These are phyloP conservation scores for Primulina eburnea DNA, from an alignment of 257 asterid species.

Conservation along the genomic window DNA sequence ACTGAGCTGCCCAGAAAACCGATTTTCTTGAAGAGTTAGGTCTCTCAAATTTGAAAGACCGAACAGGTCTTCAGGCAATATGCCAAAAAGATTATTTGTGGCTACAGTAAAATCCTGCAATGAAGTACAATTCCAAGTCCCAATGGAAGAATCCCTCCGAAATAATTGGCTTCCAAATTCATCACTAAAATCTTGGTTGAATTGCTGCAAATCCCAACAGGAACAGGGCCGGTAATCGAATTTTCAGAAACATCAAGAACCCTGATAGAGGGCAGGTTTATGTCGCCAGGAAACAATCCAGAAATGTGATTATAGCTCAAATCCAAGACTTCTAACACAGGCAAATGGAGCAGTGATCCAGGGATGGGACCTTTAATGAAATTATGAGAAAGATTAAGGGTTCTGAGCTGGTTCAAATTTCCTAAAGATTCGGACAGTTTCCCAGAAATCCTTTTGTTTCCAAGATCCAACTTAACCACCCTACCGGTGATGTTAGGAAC, in stretches of 20 bases:
- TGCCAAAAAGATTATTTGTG: slow-evolving; percentile 48
- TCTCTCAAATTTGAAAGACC: slow-evolving; percentile 36
- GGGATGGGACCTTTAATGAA: slow-evolving; percentile 54
- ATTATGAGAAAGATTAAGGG: slow-evolving; percentile 67
- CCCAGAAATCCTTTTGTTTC: slow-evolving; percentile 38
- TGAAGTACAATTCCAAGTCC: slow-evolving; percentile 52
- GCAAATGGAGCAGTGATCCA: slow-evolving; percentile 48
- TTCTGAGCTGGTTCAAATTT: slow-evolving; percentile 53
- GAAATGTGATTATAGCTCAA: slow-evolving; percentile 50
- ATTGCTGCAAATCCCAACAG: slow-evolving; percentile 57
- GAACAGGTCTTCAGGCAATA: slow-evolving; percentile 62
- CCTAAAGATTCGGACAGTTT: slow-evolving; percentile 51
- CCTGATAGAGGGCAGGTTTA: slow-evolving; percentile 49
- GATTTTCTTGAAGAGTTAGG: slow-evolving; percentile 52
- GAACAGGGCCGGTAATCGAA: slow-evolving; percentile 46
- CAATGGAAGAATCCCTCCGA: slow-evolving; percentile 39
- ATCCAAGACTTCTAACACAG: slow-evolving; percentile 50
- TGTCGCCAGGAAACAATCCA: slow-evolving; percentile 42
- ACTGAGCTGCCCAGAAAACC: slow-evolving; percentile 51
- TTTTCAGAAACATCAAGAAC: slow-evolving; percentile 56
- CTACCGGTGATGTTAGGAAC: slow-evolving; percentile 34
- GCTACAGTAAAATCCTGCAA: slow-evolving; percentile 51
- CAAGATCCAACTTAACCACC: slow-evolving; percentile 61
- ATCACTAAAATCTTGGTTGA: slow-evolving; percentile 46
- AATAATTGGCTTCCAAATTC: slow-evolving; percentile 41